A percentile compares a stretch with the other conserved stretches of the same genome.
Evolutionary conservation across 345 rosid genomes (phyloP).

Genomic region (Aquilaria sinensis): DNA sequence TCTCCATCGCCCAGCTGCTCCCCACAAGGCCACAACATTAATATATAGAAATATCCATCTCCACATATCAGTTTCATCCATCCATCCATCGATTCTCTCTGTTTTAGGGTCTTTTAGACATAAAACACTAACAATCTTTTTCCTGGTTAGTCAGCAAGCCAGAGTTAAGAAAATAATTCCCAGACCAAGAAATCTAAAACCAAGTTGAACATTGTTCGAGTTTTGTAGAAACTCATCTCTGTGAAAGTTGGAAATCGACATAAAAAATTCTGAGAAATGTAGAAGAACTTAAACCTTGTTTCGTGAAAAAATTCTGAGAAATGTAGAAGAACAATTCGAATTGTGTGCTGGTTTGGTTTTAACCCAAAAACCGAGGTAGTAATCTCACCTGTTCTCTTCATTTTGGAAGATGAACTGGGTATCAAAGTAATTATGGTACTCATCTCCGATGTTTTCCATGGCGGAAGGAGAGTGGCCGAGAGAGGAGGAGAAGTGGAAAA

Average conservation of each 20-base stretch:
- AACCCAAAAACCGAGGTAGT: background rate
- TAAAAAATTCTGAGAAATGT: constrained; percentile 1
- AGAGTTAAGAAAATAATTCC: no score
- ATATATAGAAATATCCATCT: background rate
- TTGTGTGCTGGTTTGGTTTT: background rate
- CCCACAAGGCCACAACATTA: no score
- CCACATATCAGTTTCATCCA: background rate
- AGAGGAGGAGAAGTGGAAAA: background rate
- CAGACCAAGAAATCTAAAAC: no score
- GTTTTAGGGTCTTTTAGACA: no score
- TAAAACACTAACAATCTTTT: no score
- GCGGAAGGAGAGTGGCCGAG: background rate
- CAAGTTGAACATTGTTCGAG: no score
- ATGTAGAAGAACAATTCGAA: background rate
- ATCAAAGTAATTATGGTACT: constrained; percentile 58
- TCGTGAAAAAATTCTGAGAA: background rate
- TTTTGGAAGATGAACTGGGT: constrained; percentile 46
- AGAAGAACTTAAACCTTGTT: background rate
- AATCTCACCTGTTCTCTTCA: constrained; percentile 42
- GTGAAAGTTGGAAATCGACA: background rate
- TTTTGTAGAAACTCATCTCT: background rate
- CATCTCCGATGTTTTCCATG: constrained; percentile 39
- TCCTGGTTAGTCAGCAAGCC: background rate
- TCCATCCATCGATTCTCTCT: no score
- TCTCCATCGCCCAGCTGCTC: constrained; percentile 47